Evolutionary conservation across 2,329 filamentous ascomycete species (phyloP).

Genomic region (Aureobasidium pullulans): DNA sequence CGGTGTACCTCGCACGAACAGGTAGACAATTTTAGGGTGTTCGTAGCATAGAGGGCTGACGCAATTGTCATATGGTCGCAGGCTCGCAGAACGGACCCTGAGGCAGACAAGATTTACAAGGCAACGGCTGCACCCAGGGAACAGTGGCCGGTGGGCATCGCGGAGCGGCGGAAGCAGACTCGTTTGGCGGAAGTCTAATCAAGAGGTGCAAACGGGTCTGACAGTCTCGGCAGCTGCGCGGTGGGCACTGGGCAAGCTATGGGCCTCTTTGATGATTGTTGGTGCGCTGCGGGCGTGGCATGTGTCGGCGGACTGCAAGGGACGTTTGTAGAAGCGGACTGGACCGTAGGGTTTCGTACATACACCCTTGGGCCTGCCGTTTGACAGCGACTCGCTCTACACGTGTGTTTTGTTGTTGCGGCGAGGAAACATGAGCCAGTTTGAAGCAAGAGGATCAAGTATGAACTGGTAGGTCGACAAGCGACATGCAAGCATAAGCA

Average conservation of each 20-base stretch:
- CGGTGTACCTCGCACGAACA: not conserved
- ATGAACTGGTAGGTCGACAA: constrained; percentile 9
- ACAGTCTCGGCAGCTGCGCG: constrained; percentile 8
- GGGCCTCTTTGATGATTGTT: not conserved
- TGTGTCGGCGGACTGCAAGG: constrained; percentile 9
- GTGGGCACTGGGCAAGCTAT: not conserved
- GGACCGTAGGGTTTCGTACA: constrained; percentile 9
- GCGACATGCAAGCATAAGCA: not conserved
- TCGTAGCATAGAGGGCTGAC: not conserved
- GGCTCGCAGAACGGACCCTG: constrained; percentile 3
- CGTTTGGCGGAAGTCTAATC: constrained; percentile 12
- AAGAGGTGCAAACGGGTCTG: constrained; percentile 6
- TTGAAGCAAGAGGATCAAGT: not conserved
- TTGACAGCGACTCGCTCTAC: not conserved
- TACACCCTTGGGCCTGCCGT: constrained; percentile 5
- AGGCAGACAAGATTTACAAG: not conserved
- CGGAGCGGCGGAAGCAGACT: constrained; percentile 7
- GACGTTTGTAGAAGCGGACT: constrained; percentile 5
- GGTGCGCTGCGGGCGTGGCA: constrained; percentile 8
- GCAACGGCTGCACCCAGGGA: constrained; percentile 6
- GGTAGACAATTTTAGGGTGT: not conserved
- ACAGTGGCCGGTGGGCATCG: not conserved
- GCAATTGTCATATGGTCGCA: not conserved
- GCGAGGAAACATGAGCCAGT: not conserved
- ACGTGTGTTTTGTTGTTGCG: not conserved